phyloP scores from a whole-genome alignment of 371 early-diverging fungal genomes.

The Mucor mucedo region DNA sequence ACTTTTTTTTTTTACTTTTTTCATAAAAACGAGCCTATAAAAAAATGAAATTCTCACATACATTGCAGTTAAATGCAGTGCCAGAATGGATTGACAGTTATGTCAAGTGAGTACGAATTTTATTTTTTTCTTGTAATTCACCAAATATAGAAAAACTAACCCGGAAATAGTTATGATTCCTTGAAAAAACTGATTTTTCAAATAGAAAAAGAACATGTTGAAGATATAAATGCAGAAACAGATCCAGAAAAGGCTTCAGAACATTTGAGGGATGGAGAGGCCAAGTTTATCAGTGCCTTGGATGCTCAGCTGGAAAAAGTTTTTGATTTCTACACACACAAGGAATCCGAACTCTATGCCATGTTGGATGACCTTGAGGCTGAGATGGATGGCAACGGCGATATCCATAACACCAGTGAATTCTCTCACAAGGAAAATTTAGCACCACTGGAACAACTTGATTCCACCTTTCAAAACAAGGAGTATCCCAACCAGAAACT shows the following conservation, averaged over 20 bases:
- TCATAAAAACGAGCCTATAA: neutral
- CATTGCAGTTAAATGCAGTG: conserved; percentile 86
- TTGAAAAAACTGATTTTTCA: conserved; percentile 90
- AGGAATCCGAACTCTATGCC: conserved; percentile 76
- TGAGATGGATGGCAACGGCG: conserved; percentile 2
- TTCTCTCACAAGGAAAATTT: neutral
- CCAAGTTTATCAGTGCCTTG: conserved; percentile 67
- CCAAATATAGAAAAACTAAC: conserved; percentile 6
- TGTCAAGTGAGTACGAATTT: conserved; percentile 56
- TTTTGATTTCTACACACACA: conserved; percentile 77
- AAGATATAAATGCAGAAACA: conserved; percentile 31
- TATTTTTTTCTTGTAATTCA: neutral
- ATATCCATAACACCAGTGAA: neutral
- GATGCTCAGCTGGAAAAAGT: conserved; percentile 86
- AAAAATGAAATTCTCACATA: conserved; percentile 89
- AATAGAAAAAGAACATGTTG: conserved; percentile 84
- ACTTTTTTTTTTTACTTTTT: conserved; percentile 3
- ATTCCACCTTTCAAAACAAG: conserved; percentile 23
- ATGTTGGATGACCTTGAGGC: conserved; percentile 31
- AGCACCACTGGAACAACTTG: conserved; percentile 24
- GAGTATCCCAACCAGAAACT: conserved; percentile 10
- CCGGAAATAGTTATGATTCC: conserved; percentile 72
- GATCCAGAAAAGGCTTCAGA: conserved; percentile 32
- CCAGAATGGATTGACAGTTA: conserved; percentile 91
- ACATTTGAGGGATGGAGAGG: conserved; percentile 24